Conservation (phyloP, 208 protist species). For the Strigomonas culicis region DNA sequence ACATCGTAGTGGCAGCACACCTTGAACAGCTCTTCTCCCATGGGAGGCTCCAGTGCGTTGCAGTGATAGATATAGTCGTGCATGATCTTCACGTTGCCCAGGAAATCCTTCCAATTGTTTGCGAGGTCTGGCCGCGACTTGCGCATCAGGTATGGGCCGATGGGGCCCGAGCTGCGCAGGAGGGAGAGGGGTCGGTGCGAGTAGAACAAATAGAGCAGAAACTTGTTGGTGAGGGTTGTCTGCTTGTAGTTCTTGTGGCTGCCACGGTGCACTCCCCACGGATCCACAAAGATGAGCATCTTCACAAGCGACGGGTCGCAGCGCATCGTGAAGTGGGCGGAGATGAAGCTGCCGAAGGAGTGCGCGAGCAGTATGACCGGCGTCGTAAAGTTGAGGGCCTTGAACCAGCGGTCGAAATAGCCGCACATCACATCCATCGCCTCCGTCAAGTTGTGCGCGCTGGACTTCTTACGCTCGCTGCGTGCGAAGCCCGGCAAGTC, state of each 20-base stretch:
- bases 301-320: conserved; percentile 19
- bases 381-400: conserved; percentile 21
- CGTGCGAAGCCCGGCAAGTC: conserved; percentile 61
- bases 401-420: conserved; percentile 42
- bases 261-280: conserved; percentile 51
- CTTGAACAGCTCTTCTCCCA: conserved; percentile 52
- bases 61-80: conserved; percentile 80
- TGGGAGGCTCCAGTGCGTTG: conserved; percentile 44
- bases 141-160: conserved; percentile 40
- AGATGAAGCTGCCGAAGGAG: conserved; percentile 58
- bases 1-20: conserved; percentile 51
- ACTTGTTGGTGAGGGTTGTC: conserved; percentile 18
- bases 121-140: conserved; percentile 49
- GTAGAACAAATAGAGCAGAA: conserved; percentile 34
- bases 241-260: conserved; percentile 20
- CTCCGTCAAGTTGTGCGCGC: conserved; percentile 22
- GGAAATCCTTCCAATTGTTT: conserved; percentile 32
- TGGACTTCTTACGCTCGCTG: conserved; percentile 28
- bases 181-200: conserved; percentile 30
- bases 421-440: conserved; percentile 33
- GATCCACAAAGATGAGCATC: conserved; percentile 39
- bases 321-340: conserved; percentile 40
- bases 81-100: conserved; percentile 37
- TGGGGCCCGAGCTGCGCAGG: conserved; percentile 41
- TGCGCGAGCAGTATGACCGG: conserved; percentile 49